These are phyloP conservation scores for Pharus latifolius DNA, from an alignment of 176 grass and related monocot species.

Conservation along the genomic window DNA sequence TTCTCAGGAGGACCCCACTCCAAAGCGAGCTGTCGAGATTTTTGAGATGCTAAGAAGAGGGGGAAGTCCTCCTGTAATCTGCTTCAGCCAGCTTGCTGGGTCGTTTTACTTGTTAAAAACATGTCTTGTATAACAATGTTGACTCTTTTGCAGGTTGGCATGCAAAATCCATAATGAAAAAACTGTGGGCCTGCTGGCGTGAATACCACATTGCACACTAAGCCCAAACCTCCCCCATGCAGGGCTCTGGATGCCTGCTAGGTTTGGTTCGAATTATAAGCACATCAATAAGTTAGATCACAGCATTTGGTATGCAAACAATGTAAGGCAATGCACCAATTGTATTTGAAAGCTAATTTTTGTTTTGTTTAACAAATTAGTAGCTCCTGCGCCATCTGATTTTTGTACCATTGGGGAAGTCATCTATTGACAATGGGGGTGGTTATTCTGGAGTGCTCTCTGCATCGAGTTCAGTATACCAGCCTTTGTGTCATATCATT, in stretches of 20 bases:
- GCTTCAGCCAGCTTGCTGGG: constrained; percentile 8
- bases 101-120: background rate
- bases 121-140: background rate
- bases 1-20: constrained; percentile 79
- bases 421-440: background rate
- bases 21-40: constrained; percentile 75
- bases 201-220: constrained; percentile 61
- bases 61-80: constrained; percentile 66
- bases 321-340: background rate
- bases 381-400: background rate
- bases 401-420: constrained; percentile 10
- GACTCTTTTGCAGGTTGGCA: constrained; percentile 50
- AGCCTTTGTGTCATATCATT: background rate
- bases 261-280: constrained; percentile 22
- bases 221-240: constrained; percentile 71
- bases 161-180: constrained; percentile 65
- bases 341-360: constrained; percentile 17
- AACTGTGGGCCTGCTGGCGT: constrained; percentile 79
- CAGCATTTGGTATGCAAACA: constrained; percentile 8
- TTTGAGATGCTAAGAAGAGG: constrained; percentile 93
- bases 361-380: background rate
- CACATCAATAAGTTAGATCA: constrained; percentile 30
- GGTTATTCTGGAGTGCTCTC: background rate
- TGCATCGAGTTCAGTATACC: background rate
- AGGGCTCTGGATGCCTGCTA: constrained; percentile 90